phyloP scores from a whole-genome alignment of 371 early-diverging fungal genomes.

The Rhizomucor pusillus region DNA sequence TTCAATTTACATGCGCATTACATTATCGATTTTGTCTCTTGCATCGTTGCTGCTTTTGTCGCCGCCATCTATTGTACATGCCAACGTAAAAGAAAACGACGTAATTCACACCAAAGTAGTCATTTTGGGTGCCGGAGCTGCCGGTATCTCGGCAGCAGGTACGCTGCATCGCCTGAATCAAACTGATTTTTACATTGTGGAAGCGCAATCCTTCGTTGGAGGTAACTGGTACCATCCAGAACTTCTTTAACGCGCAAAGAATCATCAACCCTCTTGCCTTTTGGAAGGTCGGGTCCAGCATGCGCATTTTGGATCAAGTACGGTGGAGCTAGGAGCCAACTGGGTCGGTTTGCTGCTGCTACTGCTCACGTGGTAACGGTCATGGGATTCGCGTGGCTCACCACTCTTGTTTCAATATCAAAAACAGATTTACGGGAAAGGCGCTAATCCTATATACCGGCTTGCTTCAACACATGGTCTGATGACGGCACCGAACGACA shows the following conservation, averaged over 20 bases:
- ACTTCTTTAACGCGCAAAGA: neutral
- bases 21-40: neutral
- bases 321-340: conserved; percentile 46
- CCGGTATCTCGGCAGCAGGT: conserved; percentile 41
- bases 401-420: neutral
- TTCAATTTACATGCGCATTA: no score
- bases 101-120: conserved; percentile 25
- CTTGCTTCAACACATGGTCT: conserved; percentile 34
- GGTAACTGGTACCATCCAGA: conserved; percentile 14
- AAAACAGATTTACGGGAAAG: conserved; percentile 44
- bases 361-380: no score
- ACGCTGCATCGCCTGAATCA: conserved; percentile 20
- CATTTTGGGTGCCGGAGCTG: conserved; percentile 45
- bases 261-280: neutral
- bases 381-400: no score
- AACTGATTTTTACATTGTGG: conserved; percentile 36
- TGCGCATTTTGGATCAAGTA: conserved; percentile 22
- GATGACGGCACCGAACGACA: conserved; percentile 36
- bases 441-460: conserved; percentile 37
- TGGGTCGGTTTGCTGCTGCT: conserved; percentile 39
- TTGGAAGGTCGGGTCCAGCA: conserved; percentile 40
- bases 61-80: neutral
- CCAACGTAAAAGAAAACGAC: neutral
- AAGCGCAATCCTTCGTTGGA: conserved; percentile 39
- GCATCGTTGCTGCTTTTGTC: neutral